phyloP scores from a whole-genome alignment of 345 rosid genomes.

The Fremontodendron californicum region DNA sequence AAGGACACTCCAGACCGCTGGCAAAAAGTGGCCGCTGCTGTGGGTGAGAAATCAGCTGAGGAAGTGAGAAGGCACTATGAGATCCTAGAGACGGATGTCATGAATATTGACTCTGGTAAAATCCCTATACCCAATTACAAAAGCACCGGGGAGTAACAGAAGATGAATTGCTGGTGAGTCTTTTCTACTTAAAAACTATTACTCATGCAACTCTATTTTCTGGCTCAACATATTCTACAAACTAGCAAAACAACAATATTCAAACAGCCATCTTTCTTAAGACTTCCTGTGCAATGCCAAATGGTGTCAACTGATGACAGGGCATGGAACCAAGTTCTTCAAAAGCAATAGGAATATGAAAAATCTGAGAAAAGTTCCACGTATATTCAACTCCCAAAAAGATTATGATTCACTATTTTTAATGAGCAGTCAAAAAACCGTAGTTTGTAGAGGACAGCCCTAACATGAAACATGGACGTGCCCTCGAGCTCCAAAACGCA shows the following conservation, averaged over 20 bases:
- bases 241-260: too few relatives aligned
- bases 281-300: not conserved
- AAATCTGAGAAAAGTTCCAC: not conserved
- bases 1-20: constrained; percentile 92
- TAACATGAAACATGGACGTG: not conserved
- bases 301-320: constrained; percentile 7
- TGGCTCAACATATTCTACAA: not conserved
- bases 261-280: not conserved
- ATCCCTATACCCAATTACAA: constrained; percentile 71
- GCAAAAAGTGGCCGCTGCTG: constrained; percentile 79
- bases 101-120: constrained; percentile 60
- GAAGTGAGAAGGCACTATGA: constrained; percentile 85
- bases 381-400: not conserved
- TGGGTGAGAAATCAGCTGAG: constrained; percentile 71
- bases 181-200: not conserved
- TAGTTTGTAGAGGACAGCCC: not conserved
- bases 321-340: not conserved
- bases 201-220: not conserved
- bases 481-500: not conserved
- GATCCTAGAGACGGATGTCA: constrained; percentile 65
- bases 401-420: not conserved
- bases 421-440: not conserved
- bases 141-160: constrained; percentile 26
- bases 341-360: not conserved
- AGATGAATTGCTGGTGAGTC: constrained; percentile 29